Percentiles rank a stretch among this genome's conserved stretches.
Evolutionary conservation across 2,329 filamentous ascomycete species (phyloP).

Genomic region (Plectosphaerella plurivora): DNA sequence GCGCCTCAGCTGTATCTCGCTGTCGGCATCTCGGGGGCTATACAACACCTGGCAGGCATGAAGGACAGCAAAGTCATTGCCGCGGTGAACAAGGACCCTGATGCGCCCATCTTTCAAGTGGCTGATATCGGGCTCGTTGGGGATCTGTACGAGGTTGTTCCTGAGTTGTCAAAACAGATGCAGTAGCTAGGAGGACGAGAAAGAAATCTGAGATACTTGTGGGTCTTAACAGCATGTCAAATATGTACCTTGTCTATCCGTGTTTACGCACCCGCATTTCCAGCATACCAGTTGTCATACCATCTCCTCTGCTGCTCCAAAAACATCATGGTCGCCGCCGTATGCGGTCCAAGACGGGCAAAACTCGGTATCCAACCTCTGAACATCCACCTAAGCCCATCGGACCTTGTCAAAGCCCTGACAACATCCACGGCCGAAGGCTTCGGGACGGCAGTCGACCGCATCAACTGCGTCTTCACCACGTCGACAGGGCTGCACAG

Average conservation of each 20-base stretch:
- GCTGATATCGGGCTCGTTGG: constrained; percentile 94
- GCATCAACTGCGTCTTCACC: background rate
- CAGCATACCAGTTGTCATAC: background rate
- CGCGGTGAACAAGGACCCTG: constrained; percentile 94
- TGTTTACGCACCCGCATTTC: background rate
- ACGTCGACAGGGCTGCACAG: background rate
- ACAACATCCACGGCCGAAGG: background rate
- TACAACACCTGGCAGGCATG: constrained; percentile 98
- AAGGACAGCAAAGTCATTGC: constrained; percentile 99
- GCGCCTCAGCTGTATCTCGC: constrained; percentile 93
- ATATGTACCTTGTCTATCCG: background rate
- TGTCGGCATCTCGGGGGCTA: constrained; percentile 93
- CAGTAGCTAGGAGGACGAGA: constrained; percentile 38
- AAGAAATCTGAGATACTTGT: background rate
- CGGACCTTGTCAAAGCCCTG: background rate
- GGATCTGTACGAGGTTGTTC: constrained; percentile 92
- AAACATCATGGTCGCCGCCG: background rate
- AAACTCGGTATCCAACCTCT: background rate
- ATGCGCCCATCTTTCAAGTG: constrained; percentile 97
- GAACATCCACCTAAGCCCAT: background rate
- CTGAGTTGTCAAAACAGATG: constrained; percentile 92
- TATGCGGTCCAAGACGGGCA: background rate
- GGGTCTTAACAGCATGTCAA: background rate
- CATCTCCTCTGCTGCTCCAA: background rate
- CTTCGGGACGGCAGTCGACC: background rate